Conservation (phyloP, 176 grass and related monocot species). For the Oryza longistaminata region DNA sequence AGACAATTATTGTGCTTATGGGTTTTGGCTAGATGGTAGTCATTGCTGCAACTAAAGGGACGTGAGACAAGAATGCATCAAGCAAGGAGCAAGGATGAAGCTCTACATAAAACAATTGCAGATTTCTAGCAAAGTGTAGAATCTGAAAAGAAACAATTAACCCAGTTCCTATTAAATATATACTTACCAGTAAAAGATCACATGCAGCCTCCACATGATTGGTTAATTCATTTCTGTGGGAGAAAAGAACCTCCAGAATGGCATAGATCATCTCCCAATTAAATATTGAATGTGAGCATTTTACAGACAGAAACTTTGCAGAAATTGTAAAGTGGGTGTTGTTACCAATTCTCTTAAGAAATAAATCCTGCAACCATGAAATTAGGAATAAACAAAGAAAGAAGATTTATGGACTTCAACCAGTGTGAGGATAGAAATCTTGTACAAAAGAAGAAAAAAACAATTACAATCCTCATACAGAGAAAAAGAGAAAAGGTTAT, state of each 20-base stretch:
- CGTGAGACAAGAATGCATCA: slow-evolving; percentile 3
- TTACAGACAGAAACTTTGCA: slow-evolving; percentile 63
- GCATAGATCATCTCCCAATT: slow-evolving; percentile 69
- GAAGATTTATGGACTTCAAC: slow-evolving; percentile 21
- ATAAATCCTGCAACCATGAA: slow-evolving; percentile 65
- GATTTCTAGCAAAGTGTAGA: slow-evolving; percentile 15
- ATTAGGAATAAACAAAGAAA: slow-evolving; percentile 29
- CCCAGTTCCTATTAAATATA: slow-evolving; percentile 13
- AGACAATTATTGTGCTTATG: background rate
- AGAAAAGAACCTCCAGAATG: slow-evolving; percentile 68
- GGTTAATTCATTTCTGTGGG: slow-evolving; percentile 39
- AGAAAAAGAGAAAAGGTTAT: slow-evolving; percentile 12
- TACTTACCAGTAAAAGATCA: slow-evolving; percentile 80
- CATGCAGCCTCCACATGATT: slow-evolving; percentile 44
- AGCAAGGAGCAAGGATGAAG: slow-evolving; percentile 9
- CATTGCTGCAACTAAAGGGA: background rate
- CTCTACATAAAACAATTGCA: slow-evolving; percentile 11
- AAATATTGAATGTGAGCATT: slow-evolving; percentile 78
- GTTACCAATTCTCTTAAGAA: slow-evolving; percentile 80
- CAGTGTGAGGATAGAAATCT: slow-evolving; percentile 11
- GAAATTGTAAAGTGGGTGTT: slow-evolving; percentile 76
- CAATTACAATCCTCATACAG: background rate
- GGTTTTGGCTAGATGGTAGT: background rate
- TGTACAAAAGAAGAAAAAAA: slow-evolving; percentile 4
- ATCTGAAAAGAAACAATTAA: slow-evolving; percentile 5